Conservation (phyloP, 2,329 filamentous ascomycete genomes). For the Fusarium tjaetaba region DNA sequence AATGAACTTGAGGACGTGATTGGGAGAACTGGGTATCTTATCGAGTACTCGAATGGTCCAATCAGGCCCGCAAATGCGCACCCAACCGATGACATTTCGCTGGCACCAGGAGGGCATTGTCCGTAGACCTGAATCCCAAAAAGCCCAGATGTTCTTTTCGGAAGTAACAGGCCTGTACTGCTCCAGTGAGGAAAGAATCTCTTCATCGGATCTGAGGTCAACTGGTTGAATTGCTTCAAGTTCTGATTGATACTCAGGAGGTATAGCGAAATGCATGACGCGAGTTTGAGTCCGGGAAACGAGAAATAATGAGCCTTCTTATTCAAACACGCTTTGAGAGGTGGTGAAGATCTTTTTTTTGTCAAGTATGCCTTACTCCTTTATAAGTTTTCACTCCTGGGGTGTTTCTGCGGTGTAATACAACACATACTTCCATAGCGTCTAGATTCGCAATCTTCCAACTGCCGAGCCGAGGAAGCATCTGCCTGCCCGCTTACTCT, state of each 20-base stretch:
- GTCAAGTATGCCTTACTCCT: background rate
- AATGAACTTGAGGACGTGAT: background rate
- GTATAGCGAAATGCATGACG: background rate
- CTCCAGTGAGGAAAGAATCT: background rate
- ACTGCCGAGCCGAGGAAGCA: background rate
- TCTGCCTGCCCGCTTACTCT: background rate
- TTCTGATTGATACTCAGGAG: background rate
- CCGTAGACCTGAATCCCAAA: background rate
- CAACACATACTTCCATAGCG: background rate
- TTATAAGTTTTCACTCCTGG: background rate
- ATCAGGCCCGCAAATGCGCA: background rate
- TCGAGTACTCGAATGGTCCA: background rate
- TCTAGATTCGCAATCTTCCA: background rate
- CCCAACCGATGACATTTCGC: background rate
- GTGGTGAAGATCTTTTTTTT: accelerated
- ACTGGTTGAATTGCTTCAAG: background rate
- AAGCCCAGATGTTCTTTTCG: background rate
- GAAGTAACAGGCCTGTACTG: background rate
- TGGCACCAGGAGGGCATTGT: background rate
- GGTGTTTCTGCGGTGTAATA: background rate
- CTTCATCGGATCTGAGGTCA: background rate
- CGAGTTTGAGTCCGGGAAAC: accelerated
- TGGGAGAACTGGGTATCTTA: accelerated
- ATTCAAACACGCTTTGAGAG: background rate
- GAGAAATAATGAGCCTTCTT: background rate